A percentile compares a stretch with the other conserved stretches of the same genome.
These are phyloP conservation scores for Artemisia princeps DNA, from an alignment of 140 eudicot genomes.

Conservation along the genomic window DNA sequence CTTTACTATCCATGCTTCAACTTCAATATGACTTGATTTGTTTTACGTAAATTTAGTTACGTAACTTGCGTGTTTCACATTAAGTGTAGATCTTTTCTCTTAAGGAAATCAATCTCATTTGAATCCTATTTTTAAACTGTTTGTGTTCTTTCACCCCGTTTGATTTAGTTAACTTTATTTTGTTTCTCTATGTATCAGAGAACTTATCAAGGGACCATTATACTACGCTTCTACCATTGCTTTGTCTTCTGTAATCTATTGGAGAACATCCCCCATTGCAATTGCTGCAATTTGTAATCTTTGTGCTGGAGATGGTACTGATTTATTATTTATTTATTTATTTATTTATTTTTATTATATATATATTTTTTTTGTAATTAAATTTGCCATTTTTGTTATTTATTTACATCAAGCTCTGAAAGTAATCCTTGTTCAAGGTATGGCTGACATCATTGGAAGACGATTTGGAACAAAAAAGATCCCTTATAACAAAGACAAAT, in stretches of 20 bases:
- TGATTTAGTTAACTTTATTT: neutral
- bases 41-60: too few relatives aligned
- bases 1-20: too few relatives aligned
- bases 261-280: slow-evolving; percentile 84
- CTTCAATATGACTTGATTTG: too few relatives aligned
- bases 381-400: neutral
- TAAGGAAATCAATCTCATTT: too few relatives aligned
- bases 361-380: neutral
- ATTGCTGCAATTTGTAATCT: slow-evolving; percentile 73
- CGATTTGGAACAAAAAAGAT: slow-evolving; percentile 55
- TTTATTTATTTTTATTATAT: too few relatives aligned
- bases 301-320: slow-evolving; percentile 88
- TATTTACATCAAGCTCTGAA: neutral
- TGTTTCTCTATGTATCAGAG: slow-evolving; percentile 46
- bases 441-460: slow-evolving; percentile 85
- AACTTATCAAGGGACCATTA: slow-evolving; percentile 83
- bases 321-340: too few relatives aligned
- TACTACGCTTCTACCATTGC: slow-evolving; percentile 76
- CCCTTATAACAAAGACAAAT: slow-evolving; percentile 70
- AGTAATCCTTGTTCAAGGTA: slow-evolving; percentile 33
- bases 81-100: too few relatives aligned
- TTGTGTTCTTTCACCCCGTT: neutral
- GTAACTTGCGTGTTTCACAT: too few relatives aligned
- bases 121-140: neutral
- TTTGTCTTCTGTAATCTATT: slow-evolving; percentile 56